Base-by-base conservation (phyloP, 192 early-diverging fungal genomes). In the Mortierella claussenii region DNA sequence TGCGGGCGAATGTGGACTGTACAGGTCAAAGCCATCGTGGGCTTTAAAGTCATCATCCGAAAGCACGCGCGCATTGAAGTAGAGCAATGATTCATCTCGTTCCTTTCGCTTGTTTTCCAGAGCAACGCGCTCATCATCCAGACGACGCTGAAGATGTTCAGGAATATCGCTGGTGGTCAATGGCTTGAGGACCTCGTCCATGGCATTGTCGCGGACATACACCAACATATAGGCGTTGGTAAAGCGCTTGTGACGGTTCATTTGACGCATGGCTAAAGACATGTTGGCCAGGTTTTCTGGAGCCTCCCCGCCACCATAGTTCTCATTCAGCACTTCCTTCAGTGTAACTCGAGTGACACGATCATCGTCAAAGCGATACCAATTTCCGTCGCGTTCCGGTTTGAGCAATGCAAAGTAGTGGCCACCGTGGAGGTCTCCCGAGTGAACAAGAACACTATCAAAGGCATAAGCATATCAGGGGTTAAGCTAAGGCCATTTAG, bases 191-290 rank as follows among this genome's bases (percentile, higher is more conserved):
- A 98, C 85, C 30, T 87, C 63, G 26, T 91, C 91, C 53, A 89
- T 78, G 60, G 91, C 85, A 12, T 81, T 68, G 68, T 95, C 88
- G 47, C 96, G 92, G 36, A 99, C 90, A 59, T 99, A 99, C 23
- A 97, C 96, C 78, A 99, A 82, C 97, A 99, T 98, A 84, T 99
- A 99, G 7, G 98, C 98, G 63, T 98, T 99, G 12, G 94, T 95
- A 69, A 93, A 97, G 36, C 95, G 90, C 73, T 94, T 96, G 46
- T 76, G 73, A 36, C 73, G 73, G 32, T 55, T 66, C 65, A 82
- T 46, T 30, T 70, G 68, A 24, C 88, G 82, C 57, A 81, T 78
- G 13, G 84, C 85, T 9, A 79, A 79, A 9, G 65, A 60, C 56
- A 71, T 65, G 13, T 36, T 31, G 1, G 71, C 60, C 18, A 66